Conservation (phyloP, 768 basidiomycete genomes). For the Mycena rebaudengoi region DNA sequence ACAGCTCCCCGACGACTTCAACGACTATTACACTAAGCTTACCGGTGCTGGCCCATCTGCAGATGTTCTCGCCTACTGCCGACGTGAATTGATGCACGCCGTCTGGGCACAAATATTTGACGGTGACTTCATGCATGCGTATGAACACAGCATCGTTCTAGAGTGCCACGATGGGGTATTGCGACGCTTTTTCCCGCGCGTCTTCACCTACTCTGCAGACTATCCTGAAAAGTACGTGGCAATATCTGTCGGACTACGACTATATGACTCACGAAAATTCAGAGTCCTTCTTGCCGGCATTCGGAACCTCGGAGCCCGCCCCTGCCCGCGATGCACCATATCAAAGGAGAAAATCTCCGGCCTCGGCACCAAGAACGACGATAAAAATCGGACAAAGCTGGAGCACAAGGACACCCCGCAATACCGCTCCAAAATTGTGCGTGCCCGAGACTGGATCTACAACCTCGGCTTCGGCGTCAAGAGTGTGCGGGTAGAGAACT, state of each 20-base stretch:
- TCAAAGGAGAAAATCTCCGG: constrained; percentile 28
- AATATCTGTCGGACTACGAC: neutral
- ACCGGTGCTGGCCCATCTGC: constrained; percentile 12
- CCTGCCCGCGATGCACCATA: constrained; percentile 36
- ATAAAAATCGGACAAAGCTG: constrained; percentile 8
- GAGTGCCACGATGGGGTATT: constrained; percentile 39
- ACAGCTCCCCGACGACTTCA: constrained; percentile 36
- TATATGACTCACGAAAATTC: neutral
- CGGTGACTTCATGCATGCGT: constrained; percentile 35
- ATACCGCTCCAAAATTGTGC: constrained; percentile 14
- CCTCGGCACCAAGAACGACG: constrained; percentile 33
- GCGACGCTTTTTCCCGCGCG: constrained; percentile 37
- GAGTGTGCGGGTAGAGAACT: constrained; percentile 26
- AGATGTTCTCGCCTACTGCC: constrained; percentile 39
- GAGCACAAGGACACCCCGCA: constrained; percentile 9
- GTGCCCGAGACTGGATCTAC: constrained; percentile 33
- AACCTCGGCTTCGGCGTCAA: constrained; percentile 27
- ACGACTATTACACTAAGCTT: constrained; percentile 25
- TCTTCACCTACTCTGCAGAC: constrained; percentile 46
- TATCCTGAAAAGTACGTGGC: constrained; percentile 43
- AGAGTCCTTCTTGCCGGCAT: constrained; percentile 38
- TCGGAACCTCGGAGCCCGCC: constrained; percentile 29
- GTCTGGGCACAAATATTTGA: constrained; percentile 38
- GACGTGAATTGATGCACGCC: constrained; percentile 43
- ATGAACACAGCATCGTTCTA: constrained; percentile 41